A percentile compares a stretch with the other conserved stretches of the same genome.
Conservation (phyloP, 768 basidiomycete genomes). For the Mycena pura region DNA sequence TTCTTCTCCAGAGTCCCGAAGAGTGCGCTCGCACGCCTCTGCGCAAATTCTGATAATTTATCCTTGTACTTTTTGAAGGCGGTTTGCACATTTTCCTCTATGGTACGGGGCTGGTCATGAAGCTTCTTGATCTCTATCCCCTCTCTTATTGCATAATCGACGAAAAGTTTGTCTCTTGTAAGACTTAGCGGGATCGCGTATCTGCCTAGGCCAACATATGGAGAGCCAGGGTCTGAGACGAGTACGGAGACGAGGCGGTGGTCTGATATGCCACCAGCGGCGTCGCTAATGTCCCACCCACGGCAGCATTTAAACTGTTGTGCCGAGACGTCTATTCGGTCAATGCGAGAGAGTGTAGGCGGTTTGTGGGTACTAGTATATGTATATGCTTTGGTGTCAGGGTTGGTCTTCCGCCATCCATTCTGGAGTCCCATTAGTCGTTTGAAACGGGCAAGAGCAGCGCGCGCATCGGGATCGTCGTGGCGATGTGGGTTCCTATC, state of each 20-base stretch:
- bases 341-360: constrained; percentile 17
- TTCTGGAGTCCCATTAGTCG: background rate
- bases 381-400: constrained; percentile 9
- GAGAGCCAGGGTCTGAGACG: constrained; percentile 5
- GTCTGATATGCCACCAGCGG: constrained; percentile 2
- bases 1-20: too few species aligned
- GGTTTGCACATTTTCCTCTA: background rate
- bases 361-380: background rate
- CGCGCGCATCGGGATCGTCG: background rate
- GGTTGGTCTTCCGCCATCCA: constrained; percentile 4
- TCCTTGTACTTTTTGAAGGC: background rate
- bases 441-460: constrained; percentile 1
- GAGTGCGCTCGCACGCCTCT: too few species aligned
- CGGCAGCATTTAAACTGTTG: background rate
- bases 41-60: background rate
- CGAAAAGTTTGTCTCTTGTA: background rate
- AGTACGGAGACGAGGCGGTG: constrained; percentile 18
- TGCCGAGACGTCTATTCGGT: constrained; percentile 11
- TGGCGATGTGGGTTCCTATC: constrained; percentile 2
- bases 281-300: constrained; percentile 16
- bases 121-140: background rate
- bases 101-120: too few species aligned
- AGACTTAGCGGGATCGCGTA: constrained; percentile 17
- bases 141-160: background rate
- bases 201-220: constrained; percentile 21